Conservation (phyloP, 208 protist species). For the Leishmania arabica region DNA sequence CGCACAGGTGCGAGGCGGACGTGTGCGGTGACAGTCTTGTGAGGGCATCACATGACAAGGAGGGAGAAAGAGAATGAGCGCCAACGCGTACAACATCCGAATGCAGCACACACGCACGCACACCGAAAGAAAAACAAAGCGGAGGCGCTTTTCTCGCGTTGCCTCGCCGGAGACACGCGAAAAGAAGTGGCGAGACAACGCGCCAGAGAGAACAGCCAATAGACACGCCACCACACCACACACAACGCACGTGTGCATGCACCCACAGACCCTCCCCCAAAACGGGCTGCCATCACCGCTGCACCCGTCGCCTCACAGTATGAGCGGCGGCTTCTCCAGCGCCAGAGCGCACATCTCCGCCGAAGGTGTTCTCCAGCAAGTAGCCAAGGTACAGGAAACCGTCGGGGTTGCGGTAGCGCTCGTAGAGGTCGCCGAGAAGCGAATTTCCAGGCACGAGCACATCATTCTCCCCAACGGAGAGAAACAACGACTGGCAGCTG, state of each 20-base stretch:
- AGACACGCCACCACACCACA: not conserved
- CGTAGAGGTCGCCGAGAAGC: constrained; percentile 79
- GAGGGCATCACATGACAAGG: not conserved
- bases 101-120: constrained; percentile 3
- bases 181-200: not conserved
- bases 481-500: constrained; percentile 90
- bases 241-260: not conserved
- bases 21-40: not conserved
- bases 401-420: constrained; percentile 84
- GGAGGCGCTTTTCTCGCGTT: too few relatives aligned
- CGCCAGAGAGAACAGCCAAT: not conserved
- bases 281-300: not conserved
- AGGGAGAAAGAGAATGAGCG: not conserved
- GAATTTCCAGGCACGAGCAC: constrained; percentile 79
- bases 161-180: constrained; percentile 8
- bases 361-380: constrained; percentile 90
- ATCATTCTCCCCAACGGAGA: constrained; percentile 83
- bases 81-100: not conserved
- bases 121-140: constrained; percentile 3
- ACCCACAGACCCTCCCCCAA: not conserved
- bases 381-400: constrained; percentile 90
- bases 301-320: not conserved
- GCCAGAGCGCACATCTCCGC: constrained; percentile 9
- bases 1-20: not conserved
- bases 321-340: not conserved